Conservation (phyloP, 225 moss, liverwort and hornwort genomes). For the Antitrichia curtipendula region DNA sequence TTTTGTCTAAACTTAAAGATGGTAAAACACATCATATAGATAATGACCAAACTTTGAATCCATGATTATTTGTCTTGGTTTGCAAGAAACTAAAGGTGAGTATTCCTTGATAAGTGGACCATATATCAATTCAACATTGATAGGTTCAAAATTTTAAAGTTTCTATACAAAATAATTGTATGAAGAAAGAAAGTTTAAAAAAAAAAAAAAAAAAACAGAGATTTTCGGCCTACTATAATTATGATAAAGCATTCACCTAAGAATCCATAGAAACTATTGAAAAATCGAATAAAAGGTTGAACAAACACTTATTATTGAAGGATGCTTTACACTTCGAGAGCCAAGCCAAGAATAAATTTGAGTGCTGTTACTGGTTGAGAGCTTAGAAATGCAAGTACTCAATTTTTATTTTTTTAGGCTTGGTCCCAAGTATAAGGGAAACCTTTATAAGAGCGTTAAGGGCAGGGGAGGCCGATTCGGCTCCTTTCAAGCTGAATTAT, state of each 20-base stretch:
- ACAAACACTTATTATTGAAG: neutral
- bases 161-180: neutral
- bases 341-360: neutral
- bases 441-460: neutral
- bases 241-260: neutral
- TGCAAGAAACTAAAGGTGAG: too few relatives aligned
- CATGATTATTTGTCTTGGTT: neutral
- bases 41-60: neutral
- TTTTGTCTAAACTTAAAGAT: neutral
- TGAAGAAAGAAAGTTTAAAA: too few relatives aligned
- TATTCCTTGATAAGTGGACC: rapidly evolving
- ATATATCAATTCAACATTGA: neutral
- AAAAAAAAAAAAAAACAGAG: too few relatives aligned
- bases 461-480: too few relatives aligned
- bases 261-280: neutral
- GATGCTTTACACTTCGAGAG: neutral
- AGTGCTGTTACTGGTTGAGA: too few relatives aligned
- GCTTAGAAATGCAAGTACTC: rapidly evolving
- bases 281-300: too few relatives aligned
- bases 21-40: neutral
- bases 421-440: neutral
- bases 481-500: too few relatives aligned
- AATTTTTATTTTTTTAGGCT: neutral
- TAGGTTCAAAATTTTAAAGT: neutral
- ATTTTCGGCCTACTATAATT: too few relatives aligned